These are phyloP conservation scores for Pseudonectria buxi DNA, from an alignment of 2,329 filamentous ascomycete genomes.

Conservation along the genomic window DNA sequence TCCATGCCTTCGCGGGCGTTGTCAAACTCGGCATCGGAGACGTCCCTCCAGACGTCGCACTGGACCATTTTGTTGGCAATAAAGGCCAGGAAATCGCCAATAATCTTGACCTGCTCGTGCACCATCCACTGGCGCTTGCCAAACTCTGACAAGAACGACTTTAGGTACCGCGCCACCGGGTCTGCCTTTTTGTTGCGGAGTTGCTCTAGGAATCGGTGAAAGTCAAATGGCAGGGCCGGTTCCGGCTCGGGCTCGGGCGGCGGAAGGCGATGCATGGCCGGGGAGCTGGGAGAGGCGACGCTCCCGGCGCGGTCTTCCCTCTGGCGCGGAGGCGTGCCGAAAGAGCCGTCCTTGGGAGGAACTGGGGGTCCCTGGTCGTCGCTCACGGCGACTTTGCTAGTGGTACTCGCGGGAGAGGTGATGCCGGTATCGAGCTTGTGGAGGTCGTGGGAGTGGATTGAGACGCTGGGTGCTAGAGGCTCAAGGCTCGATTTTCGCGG, in stretches of 20 bases:
- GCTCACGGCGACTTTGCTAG: conserved; percentile 29
- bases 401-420: conserved; percentile 32
- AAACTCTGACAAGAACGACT: conserved; percentile 91
- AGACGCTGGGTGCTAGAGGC: conserved; percentile 49
- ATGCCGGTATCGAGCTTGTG: conserved; percentile 36
- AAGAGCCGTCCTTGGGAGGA: conserved; percentile 52
- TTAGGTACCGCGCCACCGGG: conserved; percentile 89
- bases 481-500: conserved; percentile 84
- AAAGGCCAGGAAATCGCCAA: conserved; percentile 90
- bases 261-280: conserved; percentile 53
- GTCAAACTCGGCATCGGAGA: conserved; percentile 95
- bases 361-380: conserved; percentile 50
- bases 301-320: conserved; percentile 32
- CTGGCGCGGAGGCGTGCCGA: conserved; percentile 30
- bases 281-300: conserved; percentile 36
- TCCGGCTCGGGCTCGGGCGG: conserved; percentile 73
- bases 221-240: conserved; percentile 85
- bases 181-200: conserved; percentile 95
- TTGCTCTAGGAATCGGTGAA: conserved; percentile 94
- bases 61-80: conserved; percentile 98
- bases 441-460: conserved; percentile 42
- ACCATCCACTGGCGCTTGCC: conserved; percentile 99
- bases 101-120: conserved; percentile 98
- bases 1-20: conserved; percentile 99
- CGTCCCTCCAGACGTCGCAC: conserved; percentile 93